Base-by-base conservation (phyloP, 352 stramenopile genomes). In the Phytopythium vexans region DNA sequence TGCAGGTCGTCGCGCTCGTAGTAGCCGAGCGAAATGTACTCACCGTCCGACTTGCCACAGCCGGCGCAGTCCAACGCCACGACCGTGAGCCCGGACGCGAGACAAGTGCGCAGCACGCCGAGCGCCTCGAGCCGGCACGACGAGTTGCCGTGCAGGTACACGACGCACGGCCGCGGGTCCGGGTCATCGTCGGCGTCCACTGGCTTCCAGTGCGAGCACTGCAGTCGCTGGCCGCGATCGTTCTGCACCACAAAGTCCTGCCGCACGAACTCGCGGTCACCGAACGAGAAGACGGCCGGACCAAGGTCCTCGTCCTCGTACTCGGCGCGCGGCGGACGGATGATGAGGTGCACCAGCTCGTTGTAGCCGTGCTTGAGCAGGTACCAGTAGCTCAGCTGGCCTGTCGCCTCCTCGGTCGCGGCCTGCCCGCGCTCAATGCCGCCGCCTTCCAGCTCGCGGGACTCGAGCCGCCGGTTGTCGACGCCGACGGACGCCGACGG, bases 141-240 rank as follows among this genome's bases (percentile, higher is more conserved):
- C 8, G 92, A 98, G 67, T 99, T 99, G 49, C 97, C 97, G 61
- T 99, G 97, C 54, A 99, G 79, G 55, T 99, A 99, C 53, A 99
- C 97, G 4, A 99, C 78, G 62, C 95, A 98, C 11, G 90, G 87
- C 42, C 94, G 64, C 33, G 89, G 65, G 38, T 78, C 62, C 8
- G 62, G 48, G 48, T 68, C 41, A n/a, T 60, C 60, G 16, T 62
- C 60, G 31, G 51, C 56, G 41, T 66, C 70, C 2, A 84, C 64
- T 0, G 90, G 92, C 55, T 88, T 74, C 97, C 97, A 99, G 60
- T 98, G 90, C 34, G 91, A 98, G 68, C 96, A 99, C 49, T 97
- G 74, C 8, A 99, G 65, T 35, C 74, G 85, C 64, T 96, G 81
- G 14, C 72, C 58, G 34, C 88, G 74, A 56, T 96, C 75, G 35